Evolutionary conservation across 805 yeast genomes (phyloP).

Genomic region (Millerozyma miso): DNA sequence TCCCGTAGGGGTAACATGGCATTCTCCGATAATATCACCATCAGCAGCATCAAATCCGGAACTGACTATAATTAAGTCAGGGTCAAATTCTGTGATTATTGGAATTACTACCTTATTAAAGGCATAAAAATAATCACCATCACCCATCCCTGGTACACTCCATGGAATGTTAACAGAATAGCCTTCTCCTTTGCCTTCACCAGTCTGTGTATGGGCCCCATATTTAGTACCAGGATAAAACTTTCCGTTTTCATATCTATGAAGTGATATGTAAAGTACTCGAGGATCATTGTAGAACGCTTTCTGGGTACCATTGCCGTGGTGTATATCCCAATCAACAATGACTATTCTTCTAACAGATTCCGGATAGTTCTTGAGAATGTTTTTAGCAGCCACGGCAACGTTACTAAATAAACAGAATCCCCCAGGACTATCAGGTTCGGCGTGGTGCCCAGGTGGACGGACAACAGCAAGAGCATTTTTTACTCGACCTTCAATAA

Average conservation of each 20-base stretch:
- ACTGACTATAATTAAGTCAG: constrained; percentile 88
- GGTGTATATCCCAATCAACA: constrained; percentile 98
- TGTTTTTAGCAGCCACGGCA: constrained; percentile 91
- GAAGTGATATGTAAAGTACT: constrained; percentile 86
- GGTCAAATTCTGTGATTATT: constrained; percentile 79
- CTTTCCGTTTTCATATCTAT: constrained; percentile 86
- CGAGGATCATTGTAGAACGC: constrained; percentile 86
- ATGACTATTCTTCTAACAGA: constrained; percentile 78
- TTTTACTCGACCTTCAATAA: constrained; percentile 86
- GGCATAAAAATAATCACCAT: constrained; percentile 92
- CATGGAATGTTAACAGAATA: constrained; percentile 89
- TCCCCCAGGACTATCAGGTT: constrained; percentile 96
- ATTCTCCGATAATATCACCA: constrained; percentile 95
- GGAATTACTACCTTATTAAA: constrained; percentile 85
- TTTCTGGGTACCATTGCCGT: constrained; percentile 97
- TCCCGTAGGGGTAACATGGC: constrained; percentile 92
- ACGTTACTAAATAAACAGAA: constrained; percentile 95
- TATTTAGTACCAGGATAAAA: constrained; percentile 92
- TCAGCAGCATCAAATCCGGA: constrained; percentile 99
- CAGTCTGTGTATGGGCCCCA: constrained; percentile 77
- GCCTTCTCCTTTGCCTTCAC: constrained; percentile 85
- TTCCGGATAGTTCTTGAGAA: constrained; percentile 80
- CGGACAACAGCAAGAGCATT: constrained; percentile 92
- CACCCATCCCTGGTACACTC: constrained; percentile 88
- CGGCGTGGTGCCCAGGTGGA: constrained; percentile 99